Evolutionary conservation across 768 basidiomycete species (phyloP).

Genomic region (Chalciporus piperatus): DNA sequence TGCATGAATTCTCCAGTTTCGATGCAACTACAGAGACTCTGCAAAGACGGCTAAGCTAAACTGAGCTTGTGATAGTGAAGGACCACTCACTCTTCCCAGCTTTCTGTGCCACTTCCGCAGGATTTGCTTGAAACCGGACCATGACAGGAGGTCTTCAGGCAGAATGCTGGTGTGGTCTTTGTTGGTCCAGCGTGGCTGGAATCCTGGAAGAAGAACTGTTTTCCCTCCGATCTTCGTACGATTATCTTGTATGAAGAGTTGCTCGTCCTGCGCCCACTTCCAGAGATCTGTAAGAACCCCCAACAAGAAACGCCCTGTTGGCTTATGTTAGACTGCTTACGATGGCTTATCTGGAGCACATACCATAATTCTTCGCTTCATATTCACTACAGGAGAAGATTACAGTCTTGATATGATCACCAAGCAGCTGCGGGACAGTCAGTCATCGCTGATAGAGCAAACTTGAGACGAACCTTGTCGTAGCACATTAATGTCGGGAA

Average conservation of each 20-base stretch:
- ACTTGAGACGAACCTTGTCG: conserved; percentile 55
- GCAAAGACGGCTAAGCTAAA: conserved; percentile 3
- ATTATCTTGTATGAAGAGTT: conserved; percentile 69
- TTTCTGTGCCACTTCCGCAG: conserved; percentile 84
- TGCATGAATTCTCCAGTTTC: conserved; percentile 93
- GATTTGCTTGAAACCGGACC: conserved; percentile 67
- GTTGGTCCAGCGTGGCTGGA: conserved; percentile 52
- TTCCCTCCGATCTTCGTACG: conserved; percentile 63
- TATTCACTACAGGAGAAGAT: conserved; percentile 95
- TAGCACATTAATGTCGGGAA: conserved; percentile 87
- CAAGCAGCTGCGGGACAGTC: conserved; percentile 58
- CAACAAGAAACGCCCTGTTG: conserved; percentile 78
- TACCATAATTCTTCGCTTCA: conserved; percentile 93
- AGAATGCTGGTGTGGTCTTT: conserved; percentile 40
- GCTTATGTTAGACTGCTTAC: conserved; percentile 1
- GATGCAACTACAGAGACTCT: conserved; percentile 82
- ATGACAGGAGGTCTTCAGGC: conserved; percentile 57
- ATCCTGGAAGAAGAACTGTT: conserved; percentile 62
- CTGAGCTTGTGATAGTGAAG: background rate
- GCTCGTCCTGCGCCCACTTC: conserved; percentile 78
- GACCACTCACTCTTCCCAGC: conserved; percentile 56
- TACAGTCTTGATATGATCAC: conserved; percentile 78
- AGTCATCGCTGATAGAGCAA: background rate
- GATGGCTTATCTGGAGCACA: conserved; percentile 12
- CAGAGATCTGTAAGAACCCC: conserved; percentile 75